Conservation (phyloP, 140 eudicot genomes). For the Oenanthe javanica region DNA sequence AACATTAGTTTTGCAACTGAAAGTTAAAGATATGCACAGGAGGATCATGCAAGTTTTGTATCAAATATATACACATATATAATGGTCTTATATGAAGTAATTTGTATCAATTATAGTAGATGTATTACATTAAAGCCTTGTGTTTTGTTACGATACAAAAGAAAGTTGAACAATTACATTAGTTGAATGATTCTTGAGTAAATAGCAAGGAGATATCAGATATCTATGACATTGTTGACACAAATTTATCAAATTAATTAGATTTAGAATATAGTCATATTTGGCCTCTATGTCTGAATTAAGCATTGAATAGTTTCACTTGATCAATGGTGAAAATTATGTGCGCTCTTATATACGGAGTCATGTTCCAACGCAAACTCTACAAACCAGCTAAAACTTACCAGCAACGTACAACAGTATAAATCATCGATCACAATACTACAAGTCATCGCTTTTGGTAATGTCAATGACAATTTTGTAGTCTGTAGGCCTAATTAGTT, state of each 20-base stretch:
- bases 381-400: neutral
- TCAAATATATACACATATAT: neutral
- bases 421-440: neutral
- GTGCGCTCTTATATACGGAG: neutral
- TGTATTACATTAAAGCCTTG: neutral
- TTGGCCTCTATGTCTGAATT: neutral
- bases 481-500: no score
- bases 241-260: no score
- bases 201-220: no score
- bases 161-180: neutral
- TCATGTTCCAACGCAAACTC: neutral
- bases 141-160: neutral
- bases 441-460: no score
- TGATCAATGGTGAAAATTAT: neutral
- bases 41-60: conserved; percentile 3
- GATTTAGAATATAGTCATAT: neutral
- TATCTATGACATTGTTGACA: neutral
- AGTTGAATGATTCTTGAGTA: neutral
- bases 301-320: neutral
- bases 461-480: neutral
- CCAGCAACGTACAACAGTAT: neutral
- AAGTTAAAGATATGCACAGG: neutral
- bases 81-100: neutral
- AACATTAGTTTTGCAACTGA: neutral
- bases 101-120: neutral